Conservation (phyloP, 306 rosid genomes). For the Vigna trinervia region DNA sequence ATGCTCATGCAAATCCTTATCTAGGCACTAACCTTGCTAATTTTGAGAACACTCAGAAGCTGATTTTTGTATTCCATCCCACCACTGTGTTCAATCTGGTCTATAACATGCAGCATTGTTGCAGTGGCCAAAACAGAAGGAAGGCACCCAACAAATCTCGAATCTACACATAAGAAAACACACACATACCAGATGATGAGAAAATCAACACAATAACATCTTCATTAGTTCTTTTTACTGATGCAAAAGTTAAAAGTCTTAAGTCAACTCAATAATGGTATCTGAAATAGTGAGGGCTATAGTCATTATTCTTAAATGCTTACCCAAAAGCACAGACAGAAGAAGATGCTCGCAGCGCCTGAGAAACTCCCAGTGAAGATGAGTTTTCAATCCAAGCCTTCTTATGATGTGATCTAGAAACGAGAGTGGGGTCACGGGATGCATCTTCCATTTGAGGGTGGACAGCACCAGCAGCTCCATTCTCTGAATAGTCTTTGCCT, state of each 20-base stretch:
- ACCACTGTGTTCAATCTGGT: conserved; percentile 68
- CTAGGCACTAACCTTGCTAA: conserved; percentile 60
- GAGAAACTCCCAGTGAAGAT: conserved; percentile 76
- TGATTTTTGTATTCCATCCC: conserved; percentile 66
- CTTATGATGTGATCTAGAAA: conserved; percentile 80
- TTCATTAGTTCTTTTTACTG: conserved; percentile 34
- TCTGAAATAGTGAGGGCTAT: neutral
- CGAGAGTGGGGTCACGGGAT: conserved; percentile 87
- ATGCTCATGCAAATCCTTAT: neutral
- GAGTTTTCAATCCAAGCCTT: conserved; percentile 76
- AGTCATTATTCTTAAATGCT: conserved; percentile 1
- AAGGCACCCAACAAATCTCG: conserved; percentile 76
- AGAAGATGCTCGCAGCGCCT: conserved; percentile 78
- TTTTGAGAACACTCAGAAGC: conserved; percentile 76
- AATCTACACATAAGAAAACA: conserved; percentile 56
- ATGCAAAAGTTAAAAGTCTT: conserved; percentile 6
- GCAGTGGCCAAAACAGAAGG: conserved; percentile 97
- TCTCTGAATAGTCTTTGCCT: conserved; percentile 86
- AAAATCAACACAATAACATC: conserved; percentile 17
- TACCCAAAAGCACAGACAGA: conserved; percentile 76
- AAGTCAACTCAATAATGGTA: conserved; percentile 27
- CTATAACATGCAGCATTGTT: conserved; percentile 79
- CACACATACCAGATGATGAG: conserved; percentile 21
- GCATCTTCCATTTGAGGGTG: conserved; percentile 91
- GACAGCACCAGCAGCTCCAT: conserved; percentile 91